Evolutionary conservation across 164 flowering plant genomes (phyloP).

Genomic region (Aristolochia fimbriata): DNA sequence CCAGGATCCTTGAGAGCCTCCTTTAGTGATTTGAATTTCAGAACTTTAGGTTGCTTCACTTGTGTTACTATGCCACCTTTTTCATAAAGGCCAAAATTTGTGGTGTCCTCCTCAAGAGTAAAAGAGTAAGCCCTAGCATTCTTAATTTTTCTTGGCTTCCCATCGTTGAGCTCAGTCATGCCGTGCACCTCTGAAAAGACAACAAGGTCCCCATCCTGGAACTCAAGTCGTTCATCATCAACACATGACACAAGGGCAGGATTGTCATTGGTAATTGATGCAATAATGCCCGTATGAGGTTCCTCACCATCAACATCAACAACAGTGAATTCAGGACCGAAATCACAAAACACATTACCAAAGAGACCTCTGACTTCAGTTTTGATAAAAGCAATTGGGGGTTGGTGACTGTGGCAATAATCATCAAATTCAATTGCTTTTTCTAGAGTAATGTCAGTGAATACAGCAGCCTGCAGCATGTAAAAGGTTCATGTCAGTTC

Average conservation of each 20-base stretch:
- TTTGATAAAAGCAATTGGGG: constrained; percentile 77
- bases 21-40: constrained; percentile 57
- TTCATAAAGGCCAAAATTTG: constrained; percentile 46
- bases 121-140: constrained; percentile 71
- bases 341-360: constrained; percentile 77
- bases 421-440: constrained; percentile 67
- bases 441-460: constrained; percentile 54
- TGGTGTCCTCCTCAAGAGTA: constrained; percentile 71
- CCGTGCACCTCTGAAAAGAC: constrained; percentile 82
- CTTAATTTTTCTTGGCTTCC: constrained; percentile 64
- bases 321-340: constrained; percentile 75
- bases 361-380: constrained; percentile 81
- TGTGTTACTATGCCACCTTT: constrained; percentile 90
- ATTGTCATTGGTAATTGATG: constrained; percentile 75
- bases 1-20: constrained; percentile 77
- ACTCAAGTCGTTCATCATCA: constrained; percentile 82
- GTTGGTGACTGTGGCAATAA: constrained; percentile 67
- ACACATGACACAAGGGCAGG: constrained; percentile 76
- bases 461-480: constrained; percentile 68
- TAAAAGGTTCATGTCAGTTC: not conserved
- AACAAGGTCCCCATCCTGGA: constrained; percentile 89
- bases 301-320: constrained; percentile 83
- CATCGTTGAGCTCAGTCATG: constrained; percentile 79
- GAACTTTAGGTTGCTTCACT: constrained; percentile 74
- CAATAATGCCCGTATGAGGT: constrained; percentile 78